A percentile compares a stretch with the other conserved stretches of the same genome.
Evolutionary conservation across 73 alveolate genomes (phyloP).

Genomic region (Paramecium bursaria): DNA sequence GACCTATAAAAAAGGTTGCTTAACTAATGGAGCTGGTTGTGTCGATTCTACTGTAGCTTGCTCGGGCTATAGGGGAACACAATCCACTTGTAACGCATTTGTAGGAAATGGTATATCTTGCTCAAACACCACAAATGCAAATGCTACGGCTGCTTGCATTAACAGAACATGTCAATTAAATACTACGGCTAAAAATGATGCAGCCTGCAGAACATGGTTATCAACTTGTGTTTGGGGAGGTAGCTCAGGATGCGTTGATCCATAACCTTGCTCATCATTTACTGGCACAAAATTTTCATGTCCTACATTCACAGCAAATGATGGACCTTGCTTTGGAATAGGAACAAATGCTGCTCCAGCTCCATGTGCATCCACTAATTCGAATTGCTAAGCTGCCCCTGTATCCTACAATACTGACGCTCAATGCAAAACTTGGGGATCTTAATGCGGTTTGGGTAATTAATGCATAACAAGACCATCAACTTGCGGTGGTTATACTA

Average conservation of each 20-base stretch:
- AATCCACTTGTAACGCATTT: background rate
- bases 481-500: constrained; percentile 5
- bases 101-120: constrained; percentile 17
- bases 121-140: too few species aligned
- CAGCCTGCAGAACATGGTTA: too few species aligned
- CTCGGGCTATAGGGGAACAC: constrained; percentile 5
- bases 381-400: constrained; percentile 36
- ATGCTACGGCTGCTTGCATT: too few species aligned
- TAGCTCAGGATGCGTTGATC: constrained; percentile 26
- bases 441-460: constrained; percentile 22
- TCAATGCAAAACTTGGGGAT: constrained; percentile 3
- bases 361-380: constrained; percentile 21
- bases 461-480: constrained; percentile 1
- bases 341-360: background rate
- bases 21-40: constrained; percentile 35
- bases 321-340: constrained; percentile 30
- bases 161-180: too few species aligned
- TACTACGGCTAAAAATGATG: too few species aligned
- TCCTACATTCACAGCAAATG: constrained; percentile 47
- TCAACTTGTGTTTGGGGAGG: too few species aligned
- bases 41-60: constrained; percentile 1
- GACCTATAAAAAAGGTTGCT: constrained; percentile 10
- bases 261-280: constrained; percentile 6
- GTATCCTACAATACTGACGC: constrained; percentile 11
- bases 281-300: constrained; percentile 36